Base-by-base conservation (phyloP, 2,329 filamentous ascomycete genomes). In the Aspergillus tubingensis region DNA sequence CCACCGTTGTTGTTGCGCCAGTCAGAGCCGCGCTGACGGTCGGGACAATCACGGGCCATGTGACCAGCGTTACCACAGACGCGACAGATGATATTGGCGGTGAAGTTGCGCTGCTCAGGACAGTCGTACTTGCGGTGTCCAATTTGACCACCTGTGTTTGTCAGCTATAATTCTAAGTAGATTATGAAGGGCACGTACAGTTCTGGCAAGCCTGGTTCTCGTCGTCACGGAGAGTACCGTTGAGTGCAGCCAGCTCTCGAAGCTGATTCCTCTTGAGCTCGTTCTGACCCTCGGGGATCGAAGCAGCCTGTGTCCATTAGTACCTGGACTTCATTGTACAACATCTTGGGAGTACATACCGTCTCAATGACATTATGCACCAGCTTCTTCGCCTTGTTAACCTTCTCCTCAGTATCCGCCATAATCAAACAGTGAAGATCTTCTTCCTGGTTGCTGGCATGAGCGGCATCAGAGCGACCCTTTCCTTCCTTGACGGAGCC, bases 401-500 rank as follows among this genome's bases (percentile, higher is more conserved):
- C 93, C 82, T 99, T 99, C 65, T 99, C 95, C 82, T 99, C 96
- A 39, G 94, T 98, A 74, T 99, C 95, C 73, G 95, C 95, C 95
- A 99, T 99, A 81, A 99, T 98, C 76, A 99, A 83, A 80, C 95
- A 99, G 81, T 99, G 95, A 60, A 99, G 85, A 77, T 99, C 95
- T 81, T 99, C 95, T 83, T 99, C 95, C 85, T 99, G 95, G 84
- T 99, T 99, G 86, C 95, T 98, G 78, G 94, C 92, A 80, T 99
- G 95, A 82, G 95, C 95, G 72, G 95, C 95, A 79, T 99, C 95
- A 82, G 95, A 98, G 69, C 95, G 92, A 69, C 95, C 95, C 79
- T 99, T 99, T 83, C 95, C 95, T 86, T 99, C 95, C 81, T 99
- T 99, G 77, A 99, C 95, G 72, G 95, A 99, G 77, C 95, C 95